phyloP scores from a whole-genome alignment of 176 grass and related monocot genomes.

The Luzula sylvatica region DNA sequence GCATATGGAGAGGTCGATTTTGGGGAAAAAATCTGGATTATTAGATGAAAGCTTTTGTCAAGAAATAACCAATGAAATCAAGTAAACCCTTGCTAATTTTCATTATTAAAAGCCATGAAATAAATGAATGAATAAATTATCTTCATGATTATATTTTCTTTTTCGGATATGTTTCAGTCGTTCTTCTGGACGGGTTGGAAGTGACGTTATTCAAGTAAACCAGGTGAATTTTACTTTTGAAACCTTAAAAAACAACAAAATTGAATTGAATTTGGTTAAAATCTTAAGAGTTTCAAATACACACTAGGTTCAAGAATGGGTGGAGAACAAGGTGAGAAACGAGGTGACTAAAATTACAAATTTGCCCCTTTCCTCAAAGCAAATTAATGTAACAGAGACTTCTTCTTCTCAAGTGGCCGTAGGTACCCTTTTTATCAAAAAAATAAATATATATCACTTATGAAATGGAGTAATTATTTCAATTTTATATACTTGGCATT shows the following conservation, averaged over 20 bases:
- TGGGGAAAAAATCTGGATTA: slow-evolving; percentile 10
- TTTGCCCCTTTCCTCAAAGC: background rate
- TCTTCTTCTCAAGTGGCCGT: background rate
- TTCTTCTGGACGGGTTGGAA: slow-evolving; percentile 7
- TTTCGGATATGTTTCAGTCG: slow-evolving; percentile 12
- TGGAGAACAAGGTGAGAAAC: slow-evolving; percentile 6
- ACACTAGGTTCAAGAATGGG: slow-evolving; percentile 19
- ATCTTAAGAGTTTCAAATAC: background rate
- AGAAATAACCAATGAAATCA: slow-evolving; percentile 9
- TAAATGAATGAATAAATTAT: too few species aligned
- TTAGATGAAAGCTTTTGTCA: background rate
- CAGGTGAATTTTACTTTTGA: slow-evolving; percentile 1
- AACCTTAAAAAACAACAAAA: background rate
- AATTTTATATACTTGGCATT: background rate
- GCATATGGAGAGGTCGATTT: slow-evolving; percentile 14
- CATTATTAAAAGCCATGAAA: too few species aligned
- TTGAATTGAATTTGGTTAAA: background rate
- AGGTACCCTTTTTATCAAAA: background rate
- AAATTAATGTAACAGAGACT: background rate
- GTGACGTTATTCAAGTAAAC: slow-evolving; percentile 15
- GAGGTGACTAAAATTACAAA: background rate
- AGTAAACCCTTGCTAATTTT: slow-evolving; percentile 2
- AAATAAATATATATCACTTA: background rate
- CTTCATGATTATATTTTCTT: background rate
- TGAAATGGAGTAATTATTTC: background rate